These are phyloP conservation scores for Globisporangium echinulatum DNA, from an alignment of 352 stramenopile genomes.

Conservation along the genomic window DNA sequence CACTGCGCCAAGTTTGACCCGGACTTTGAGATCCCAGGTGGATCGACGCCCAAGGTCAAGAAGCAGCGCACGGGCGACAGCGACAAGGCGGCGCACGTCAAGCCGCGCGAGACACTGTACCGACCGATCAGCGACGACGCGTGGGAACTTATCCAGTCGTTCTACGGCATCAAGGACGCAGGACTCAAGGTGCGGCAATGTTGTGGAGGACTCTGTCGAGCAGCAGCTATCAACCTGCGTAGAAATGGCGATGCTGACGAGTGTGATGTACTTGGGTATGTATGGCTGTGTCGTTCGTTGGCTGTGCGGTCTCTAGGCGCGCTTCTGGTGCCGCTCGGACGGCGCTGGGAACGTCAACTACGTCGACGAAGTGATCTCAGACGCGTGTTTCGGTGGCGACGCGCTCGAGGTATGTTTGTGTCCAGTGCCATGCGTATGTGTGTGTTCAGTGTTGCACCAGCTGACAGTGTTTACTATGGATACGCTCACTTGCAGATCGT, in stretches of 20 bases:
- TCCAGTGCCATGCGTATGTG: no score
- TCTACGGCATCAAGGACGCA: constrained; percentile 59
- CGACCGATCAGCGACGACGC: constrained; percentile 52
- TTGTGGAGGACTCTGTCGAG: no score
- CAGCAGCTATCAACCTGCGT: no score
- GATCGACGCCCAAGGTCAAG: constrained; percentile 35
- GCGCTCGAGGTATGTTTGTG: constrained; percentile 40
- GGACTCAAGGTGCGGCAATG: constrained; percentile 30
- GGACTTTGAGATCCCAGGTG: constrained; percentile 28
- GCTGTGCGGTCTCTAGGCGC: constrained; percentile 11
- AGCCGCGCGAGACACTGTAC: constrained; percentile 68
- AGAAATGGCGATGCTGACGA: no score
- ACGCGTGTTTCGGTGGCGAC: constrained; percentile 57
- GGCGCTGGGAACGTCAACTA: constrained; percentile 73
- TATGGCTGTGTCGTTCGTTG: no score
- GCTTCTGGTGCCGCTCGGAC: constrained; percentile 76
- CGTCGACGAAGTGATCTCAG: constrained; percentile 61
- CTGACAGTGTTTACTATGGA: not conserved
- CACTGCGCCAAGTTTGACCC: constrained; percentile 55
- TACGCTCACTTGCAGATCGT: constrained; percentile 64
- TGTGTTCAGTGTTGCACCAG: no score
- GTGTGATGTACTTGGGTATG: no score
- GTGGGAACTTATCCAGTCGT: constrained; percentile 46
- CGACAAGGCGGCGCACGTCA: constrained; percentile 20
- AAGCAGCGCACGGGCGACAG: constrained; percentile 31